Base-by-base conservation (phyloP, 192 early-diverging fungal species). In the Coemansia brasiliensis region DNA sequence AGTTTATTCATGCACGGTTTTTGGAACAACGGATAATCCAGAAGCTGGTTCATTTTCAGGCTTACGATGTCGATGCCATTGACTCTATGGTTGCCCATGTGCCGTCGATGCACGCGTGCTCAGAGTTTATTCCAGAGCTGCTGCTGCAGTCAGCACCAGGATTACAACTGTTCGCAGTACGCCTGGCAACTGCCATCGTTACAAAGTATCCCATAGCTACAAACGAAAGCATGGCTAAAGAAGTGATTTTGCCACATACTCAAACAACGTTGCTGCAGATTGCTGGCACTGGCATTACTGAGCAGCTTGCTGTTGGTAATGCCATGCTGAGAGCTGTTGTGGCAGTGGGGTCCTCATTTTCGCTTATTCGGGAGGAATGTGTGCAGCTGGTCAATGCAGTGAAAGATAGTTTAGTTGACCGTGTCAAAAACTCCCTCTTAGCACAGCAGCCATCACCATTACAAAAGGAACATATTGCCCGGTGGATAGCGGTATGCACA, bases 21-120 rank as follows among this genome's bases (percentile, higher is more conserved):
- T 71, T 88, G 35, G 82, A 85, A 46, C 81, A 87, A 29, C 65
- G 67, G 27, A 46, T 76, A 4, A 62, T 85, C 20, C 74, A 72
- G 39, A 87, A 84, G 57, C 62, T 83, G 7, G 40, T 88, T 6
- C 84, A 85, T 63, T 86, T 86, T 41, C 83, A 86, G 55, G 83
- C 85, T 3, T 87, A 85, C 67, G 67, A 72, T n/a, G 62, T 63
- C 21, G 56, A 61, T 1, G 57, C 83, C 3, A 82, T 88, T 17
- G 67, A 66, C 8, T 64, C 80, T 55, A 68, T 87, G 52, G 83
- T 87, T n/a, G 60, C 72, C 18, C 51, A 74, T n/a, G 81, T 88
- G 20, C 86, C 86, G 15, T 87, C 85, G 13, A 83, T 88, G 71
- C 84, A 86, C 39, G 80, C 83, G 10, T 79, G 82, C 29, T 50